Conservation (phyloP, 2,329 filamentous ascomycete genomes). For the Raffaelea ambrosiae region DNA sequence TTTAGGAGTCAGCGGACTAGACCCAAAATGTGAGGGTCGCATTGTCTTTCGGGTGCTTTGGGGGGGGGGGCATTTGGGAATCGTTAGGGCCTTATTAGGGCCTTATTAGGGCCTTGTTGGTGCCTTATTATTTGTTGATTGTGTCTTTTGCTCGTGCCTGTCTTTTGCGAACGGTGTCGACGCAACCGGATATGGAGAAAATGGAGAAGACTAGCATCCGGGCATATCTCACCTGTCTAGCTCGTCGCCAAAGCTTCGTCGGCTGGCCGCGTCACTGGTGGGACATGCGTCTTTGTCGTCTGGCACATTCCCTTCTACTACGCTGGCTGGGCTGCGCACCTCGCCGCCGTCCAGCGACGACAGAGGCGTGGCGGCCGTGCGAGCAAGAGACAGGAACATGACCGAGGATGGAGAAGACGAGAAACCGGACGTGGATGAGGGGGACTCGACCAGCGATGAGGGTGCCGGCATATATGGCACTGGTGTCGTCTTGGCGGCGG, state of each 20-base stretch:
- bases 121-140: background rate
- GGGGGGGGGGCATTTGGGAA: too few species aligned
- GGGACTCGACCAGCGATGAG: slow-evolving; percentile 2
- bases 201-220: too few species aligned
- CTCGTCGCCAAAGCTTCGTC: background rate
- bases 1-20: background rate
- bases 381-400: slow-evolving; percentile 2
- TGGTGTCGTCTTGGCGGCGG: background rate
- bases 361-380: slow-evolving; percentile 4
- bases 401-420: slow-evolving; percentile 7
- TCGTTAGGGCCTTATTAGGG: too few species aligned
- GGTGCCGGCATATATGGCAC: too few species aligned
- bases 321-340: background rate
- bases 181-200: too few species aligned
- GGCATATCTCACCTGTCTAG: background rate
- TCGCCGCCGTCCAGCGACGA: slow-evolving; percentile 10
- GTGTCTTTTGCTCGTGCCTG: background rate
- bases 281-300: background rate
- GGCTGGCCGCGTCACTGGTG: background rate
- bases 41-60: background rate
- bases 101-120: too few species aligned
- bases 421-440: slow-evolving; percentile 4
- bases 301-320: background rate
- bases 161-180: too few species aligned
- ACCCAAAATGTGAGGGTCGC: background rate